phyloP scores from a whole-genome alignment of 106 monocot species.

The Iris macrosiphon region DNA sequence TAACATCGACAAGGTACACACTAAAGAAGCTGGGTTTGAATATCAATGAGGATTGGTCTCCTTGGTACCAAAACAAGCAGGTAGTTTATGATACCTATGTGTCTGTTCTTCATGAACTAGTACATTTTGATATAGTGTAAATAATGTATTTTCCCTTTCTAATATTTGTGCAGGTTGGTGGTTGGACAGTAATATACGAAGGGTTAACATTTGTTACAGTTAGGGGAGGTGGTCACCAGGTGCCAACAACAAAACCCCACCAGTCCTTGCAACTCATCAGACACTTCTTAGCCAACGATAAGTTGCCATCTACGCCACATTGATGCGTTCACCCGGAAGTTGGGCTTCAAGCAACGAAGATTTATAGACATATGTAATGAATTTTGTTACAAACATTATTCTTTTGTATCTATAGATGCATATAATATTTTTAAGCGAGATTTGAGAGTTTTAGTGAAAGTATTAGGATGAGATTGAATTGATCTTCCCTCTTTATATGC shows the following conservation, averaged over 20 bases:
- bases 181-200: conserved; percentile 26
- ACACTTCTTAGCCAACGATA: conserved; percentile 15
- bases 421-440: too few species aligned
- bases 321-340: not conserved
- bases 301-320: conserved; percentile 7
- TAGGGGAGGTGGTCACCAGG: conserved; percentile 29
- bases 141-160: not conserved
- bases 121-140: not conserved
- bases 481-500: too few species aligned
- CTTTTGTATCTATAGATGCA: too few species aligned
- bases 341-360: too few species aligned
- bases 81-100: not conserved
- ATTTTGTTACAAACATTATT: too few species aligned
- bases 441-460: too few species aligned
- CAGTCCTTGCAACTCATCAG: conserved; percentile 9
- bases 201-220: conserved; percentile 33
- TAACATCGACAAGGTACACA: conserved; percentile 25
- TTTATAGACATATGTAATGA: too few species aligned
- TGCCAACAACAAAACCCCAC: conserved; percentile 16
- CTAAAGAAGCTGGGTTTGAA: conserved; percentile 21
- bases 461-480: too few species aligned
- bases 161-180: conserved; percentile 22
- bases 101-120: not conserved
- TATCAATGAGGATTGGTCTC: conserved; percentile 6
- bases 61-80: conserved; percentile 16